Conservation (phyloP, 2,329 filamentous ascomycete genomes). For the Truncatella angustata region DNA sequence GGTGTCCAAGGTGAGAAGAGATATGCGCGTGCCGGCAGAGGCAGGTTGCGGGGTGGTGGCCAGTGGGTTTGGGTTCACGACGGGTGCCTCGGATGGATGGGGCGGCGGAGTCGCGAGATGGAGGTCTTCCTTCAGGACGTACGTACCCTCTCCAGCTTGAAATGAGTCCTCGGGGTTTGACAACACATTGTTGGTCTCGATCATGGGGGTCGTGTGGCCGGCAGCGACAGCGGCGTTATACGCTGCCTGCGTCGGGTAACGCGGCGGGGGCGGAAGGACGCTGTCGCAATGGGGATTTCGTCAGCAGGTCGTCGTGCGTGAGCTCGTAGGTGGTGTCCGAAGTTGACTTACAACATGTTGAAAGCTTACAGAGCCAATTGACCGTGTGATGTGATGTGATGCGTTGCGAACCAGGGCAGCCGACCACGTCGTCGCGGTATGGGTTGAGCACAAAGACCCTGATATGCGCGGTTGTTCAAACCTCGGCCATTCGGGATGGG, state of each 20-base stretch:
- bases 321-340: neutral
- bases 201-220: slow-evolving; percentile 68
- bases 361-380: neutral
- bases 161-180: slow-evolving; percentile 85
- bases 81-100: slow-evolving; percentile 88
- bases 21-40: slow-evolving; percentile 79
- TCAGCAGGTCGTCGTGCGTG: neutral
- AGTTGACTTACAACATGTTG: slow-evolving; percentile 12
- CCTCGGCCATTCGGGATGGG: neutral
- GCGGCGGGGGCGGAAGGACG: slow-evolving; percentile 81
- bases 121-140: slow-evolving; percentile 85
- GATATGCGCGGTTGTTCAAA: neutral
- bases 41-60: slow-evolving; percentile 83
- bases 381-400: neutral
- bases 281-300: slow-evolving; percentile 38
- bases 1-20: slow-evolving; percentile 70
- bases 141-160: slow-evolving; percentile 91
- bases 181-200: slow-evolving; percentile 92
- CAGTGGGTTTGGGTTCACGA: slow-evolving; percentile 86
- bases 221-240: slow-evolving; percentile 71
- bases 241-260: slow-evolving; percentile 73
- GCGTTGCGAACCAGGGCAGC: neutral
- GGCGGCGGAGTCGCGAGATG: slow-evolving; percentile 91
- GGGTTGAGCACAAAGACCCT: neutral
- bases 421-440: neutral